phyloP scores from a whole-genome alignment of 2,329 filamentous ascomycete genomes.

The Penicillium decumbens region DNA sequence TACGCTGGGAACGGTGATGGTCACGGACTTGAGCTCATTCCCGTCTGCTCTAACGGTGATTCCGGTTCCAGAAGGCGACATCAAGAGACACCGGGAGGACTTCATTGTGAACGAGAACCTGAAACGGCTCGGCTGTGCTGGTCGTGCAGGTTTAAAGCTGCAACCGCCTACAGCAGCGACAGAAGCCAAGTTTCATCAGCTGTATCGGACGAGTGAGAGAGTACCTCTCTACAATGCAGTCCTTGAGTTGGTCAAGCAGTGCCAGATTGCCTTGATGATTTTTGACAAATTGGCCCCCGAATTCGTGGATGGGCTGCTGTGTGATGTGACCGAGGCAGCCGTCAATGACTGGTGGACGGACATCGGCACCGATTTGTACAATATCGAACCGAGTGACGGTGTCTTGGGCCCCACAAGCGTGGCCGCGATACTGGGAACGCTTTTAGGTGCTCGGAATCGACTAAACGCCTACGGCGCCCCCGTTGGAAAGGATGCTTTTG shows the following conservation, averaged over 20 bases:
- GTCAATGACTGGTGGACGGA: slow-evolving; percentile 96
- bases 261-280: slow-evolving; percentile 79
- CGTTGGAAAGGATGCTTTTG: slow-evolving; percentile 86
- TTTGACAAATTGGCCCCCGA: slow-evolving; percentile 84
- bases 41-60: slow-evolving; percentile 92
- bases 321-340: slow-evolving; percentile 85
- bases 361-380: slow-evolving; percentile 86
- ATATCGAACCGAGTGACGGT: slow-evolving; percentile 85
- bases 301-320: slow-evolving; percentile 87
- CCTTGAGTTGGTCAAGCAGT: slow-evolving; percentile 82
- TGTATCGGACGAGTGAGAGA: slow-evolving; percentile 82
- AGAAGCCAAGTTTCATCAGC: slow-evolving; percentile 82
- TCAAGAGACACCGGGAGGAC: slow-evolving; percentile 70
- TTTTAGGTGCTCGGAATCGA: slow-evolving; percentile 86
- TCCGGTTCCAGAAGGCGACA: slow-evolving; percentile 77
- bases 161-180: slow-evolving; percentile 73
- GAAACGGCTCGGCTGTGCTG: slow-evolving; percentile 87
- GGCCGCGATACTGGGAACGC: slow-evolving; percentile 75
- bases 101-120: slow-evolving; percentile 95
- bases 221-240: slow-evolving; percentile 74
- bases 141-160: slow-evolving; percentile 78
- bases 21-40: slow-evolving; percentile 88
- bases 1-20: slow-evolving; percentile 76
- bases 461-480: slow-evolving; percentile 79
- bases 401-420: slow-evolving; percentile 90